Evolutionary conservation across 1,139 yeast genomes (phyloP), one percentile per base, ranked within the genome.

Genomic region (Saccharomyces hybrid): DNA sequence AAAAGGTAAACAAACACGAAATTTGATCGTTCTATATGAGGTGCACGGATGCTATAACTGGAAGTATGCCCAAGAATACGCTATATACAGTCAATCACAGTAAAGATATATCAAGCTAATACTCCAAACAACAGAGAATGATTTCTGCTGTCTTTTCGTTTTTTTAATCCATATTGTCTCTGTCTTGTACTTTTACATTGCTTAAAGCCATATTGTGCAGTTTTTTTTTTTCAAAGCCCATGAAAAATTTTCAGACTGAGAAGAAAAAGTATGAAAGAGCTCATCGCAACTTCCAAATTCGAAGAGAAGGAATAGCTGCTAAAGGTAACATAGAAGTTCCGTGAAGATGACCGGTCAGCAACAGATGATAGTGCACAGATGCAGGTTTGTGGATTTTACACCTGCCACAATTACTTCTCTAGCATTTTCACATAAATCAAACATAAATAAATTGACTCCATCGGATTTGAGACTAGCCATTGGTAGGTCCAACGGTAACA

Each of bases 401-500:
- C 95, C 98, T 6, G 91, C 87, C 56, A 82, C 91, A 16, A 84
- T 93, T 57, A 88, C 97, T 0, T 81, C 96, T 2, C 71, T 88
- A 54, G 85, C 91, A 2, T 93, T 91, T 68, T 87, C 95, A 27
- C 88, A 84, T 64, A 68, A 71, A n/a, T 79, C 88, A 1, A 58
- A 57, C 26, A 68, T 76, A 8, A 64, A 71, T n/a, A 71, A 75
- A 49, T 68, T 79, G 38, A 78, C 86, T 0, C 84, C 93, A 1
- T 68, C 74, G 34, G 84, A 82, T 57, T 75, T 90, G 56, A 80
- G 96, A 57, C 74, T 93, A 51, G 98, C 98, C 0, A 86, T 93
- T 4, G 99, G 98, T 23, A 79, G 98, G 69, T 81, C 89, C 51
- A 91, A 93, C 68, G 99, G 99, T 50, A 93, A 90, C 64, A 87